A percentile compares a stretch with the other conserved stretches of the same genome.
These are phyloP conservation scores for Eragrostis nindensis DNA, from an alignment of 176 grass and related monocot genomes.

Conservation along the genomic window DNA sequence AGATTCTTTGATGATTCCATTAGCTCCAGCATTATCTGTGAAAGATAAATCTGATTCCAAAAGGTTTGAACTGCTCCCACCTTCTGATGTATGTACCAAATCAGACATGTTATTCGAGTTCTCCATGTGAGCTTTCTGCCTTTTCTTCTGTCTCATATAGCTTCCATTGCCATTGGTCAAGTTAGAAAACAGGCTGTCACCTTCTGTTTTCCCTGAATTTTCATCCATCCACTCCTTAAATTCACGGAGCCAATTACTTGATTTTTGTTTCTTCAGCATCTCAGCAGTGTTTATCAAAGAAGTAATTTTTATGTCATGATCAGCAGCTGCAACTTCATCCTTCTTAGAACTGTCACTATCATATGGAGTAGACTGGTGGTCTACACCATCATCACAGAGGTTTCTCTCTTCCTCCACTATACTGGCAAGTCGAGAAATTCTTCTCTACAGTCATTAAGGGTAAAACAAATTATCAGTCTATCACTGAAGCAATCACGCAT, in stretches of 20 bases:
- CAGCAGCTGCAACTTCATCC: slow-evolving; percentile 65
- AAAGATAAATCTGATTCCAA: slow-evolving; percentile 58
- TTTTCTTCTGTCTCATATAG: slow-evolving; percentile 45
- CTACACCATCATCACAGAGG: slow-evolving; percentile 59
- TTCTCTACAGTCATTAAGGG: slow-evolving; percentile 69
- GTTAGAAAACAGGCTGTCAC: slow-evolving; percentile 43
- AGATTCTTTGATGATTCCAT: slow-evolving; percentile 41
- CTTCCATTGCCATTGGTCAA: slow-evolving; percentile 51
- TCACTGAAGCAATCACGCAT: slow-evolving; percentile 4
- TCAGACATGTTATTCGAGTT: slow-evolving; percentile 44
- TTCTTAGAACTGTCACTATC: slow-evolving; percentile 83
- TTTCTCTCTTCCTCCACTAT: slow-evolving; percentile 79
- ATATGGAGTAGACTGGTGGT: slow-evolving; percentile 65
- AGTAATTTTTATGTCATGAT: slow-evolving; percentile 65
- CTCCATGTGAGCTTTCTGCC: slow-evolving; percentile 48
- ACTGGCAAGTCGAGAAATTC: slow-evolving; percentile 74
- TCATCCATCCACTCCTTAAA: slow-evolving; percentile 98
- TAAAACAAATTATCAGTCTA: slow-evolving; percentile 8
- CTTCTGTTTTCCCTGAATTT: slow-evolving; percentile 52
- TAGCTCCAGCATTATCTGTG: slow-evolving; percentile 53
- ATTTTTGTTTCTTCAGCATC: slow-evolving; percentile 88
- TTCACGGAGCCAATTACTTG: slow-evolving; percentile 82
- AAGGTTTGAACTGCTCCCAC: slow-evolving; percentile 50
- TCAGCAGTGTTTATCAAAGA: slow-evolving; percentile 79
- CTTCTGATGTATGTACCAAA: slow-evolving; percentile 45